A percentile compares a stretch with the other conserved stretches of the same genome.
Conservation (phyloP, 495 filamentous ascomycete species). For the Podospora anserina region DNA sequence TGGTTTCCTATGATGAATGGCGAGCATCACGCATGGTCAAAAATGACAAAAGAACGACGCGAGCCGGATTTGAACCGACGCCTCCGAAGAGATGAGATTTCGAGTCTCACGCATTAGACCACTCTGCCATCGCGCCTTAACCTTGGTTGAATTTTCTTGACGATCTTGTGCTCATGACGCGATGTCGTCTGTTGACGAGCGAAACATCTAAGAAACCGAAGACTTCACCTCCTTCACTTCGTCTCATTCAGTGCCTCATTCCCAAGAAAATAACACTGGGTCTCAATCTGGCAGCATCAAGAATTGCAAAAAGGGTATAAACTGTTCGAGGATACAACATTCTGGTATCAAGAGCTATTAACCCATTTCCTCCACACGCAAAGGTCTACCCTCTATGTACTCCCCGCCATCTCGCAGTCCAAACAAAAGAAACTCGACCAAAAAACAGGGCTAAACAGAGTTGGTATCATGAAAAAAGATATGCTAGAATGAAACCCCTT, state of each 20-base stretch:
- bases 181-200: not conserved
- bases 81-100: constrained; percentile 8
- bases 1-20: no score
- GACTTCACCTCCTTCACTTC: no score
- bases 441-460: not conserved
- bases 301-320: not conserved
- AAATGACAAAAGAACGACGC: constrained; percentile 1
- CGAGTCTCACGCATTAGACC: constrained; percentile 8
- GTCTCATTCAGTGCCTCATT: no score
- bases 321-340: not conserved
- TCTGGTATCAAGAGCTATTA: not conserved
- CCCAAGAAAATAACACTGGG: no score
- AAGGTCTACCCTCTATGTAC: not conserved
- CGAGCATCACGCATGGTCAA: not conserved
- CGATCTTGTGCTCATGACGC: not conserved
- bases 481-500: not conserved
- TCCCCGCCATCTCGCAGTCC: not conserved
- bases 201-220: not conserved
- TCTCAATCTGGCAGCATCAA: no score
- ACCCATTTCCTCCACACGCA: not conserved
- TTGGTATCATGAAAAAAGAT: constrained; percentile 5
- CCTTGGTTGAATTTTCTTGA: not conserved
- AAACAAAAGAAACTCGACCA: not conserved
- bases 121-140: constrained; percentile 5
- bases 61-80: constrained; percentile 7